A percentile compares a stretch with the other conserved stretches of the same genome.
Evolutionary conservation across 306 rosid genomes (phyloP).

Genomic region (Amphicarpaea edgeworthii): DNA sequence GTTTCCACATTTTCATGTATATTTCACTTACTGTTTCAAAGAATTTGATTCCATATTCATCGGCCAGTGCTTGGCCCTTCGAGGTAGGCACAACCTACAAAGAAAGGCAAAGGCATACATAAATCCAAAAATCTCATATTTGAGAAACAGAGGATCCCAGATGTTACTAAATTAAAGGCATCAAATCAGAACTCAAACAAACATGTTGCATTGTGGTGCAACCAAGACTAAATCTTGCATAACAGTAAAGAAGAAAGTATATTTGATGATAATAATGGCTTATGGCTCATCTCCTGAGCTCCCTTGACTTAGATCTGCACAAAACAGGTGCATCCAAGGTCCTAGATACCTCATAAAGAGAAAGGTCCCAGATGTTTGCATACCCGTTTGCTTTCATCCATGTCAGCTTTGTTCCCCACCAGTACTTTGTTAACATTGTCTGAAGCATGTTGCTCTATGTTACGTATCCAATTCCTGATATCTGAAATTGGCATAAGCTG

Average conservation of each 20-base stretch:
- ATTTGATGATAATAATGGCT: not conserved
- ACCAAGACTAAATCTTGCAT: conserved; percentile 20
- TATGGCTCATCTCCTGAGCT: conserved; percentile 12
- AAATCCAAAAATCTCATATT: conserved; percentile 2
- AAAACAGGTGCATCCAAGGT: conserved; percentile 16
- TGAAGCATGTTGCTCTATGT: conserved; percentile 97
- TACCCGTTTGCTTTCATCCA: conserved; percentile 97
- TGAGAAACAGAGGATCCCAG: conserved; percentile 4
- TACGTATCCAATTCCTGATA: conserved; percentile 94
- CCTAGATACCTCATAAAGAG: conserved; percentile 6
- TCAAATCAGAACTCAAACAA: conserved; percentile 30
- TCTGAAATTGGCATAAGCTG: conserved; percentile 61
- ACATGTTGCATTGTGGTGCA: conserved; percentile 5
- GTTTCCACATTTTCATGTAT: conserved; percentile 27
- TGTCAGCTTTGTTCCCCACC: conserved; percentile 98
- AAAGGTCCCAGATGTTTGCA: conserved; percentile 34
- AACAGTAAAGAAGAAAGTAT: conserved; percentile 10
- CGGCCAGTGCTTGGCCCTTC: conserved; percentile 97
- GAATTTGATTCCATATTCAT: conserved; percentile 93
- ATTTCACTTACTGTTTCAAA: conserved; percentile 87
- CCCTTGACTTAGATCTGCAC: conserved; percentile 16
- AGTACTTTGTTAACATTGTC: conserved; percentile 92
- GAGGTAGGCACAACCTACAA: conserved; percentile 88
- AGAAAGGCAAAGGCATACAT: conserved; percentile 4
- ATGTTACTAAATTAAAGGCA: conserved; percentile 18